A percentile compares a stretch with the other conserved stretches of the same genome.
Evolutionary conservation across 108 stramenopile genomes (phyloP).

Genomic region (Cyclostephanos tholiformis): DNA sequence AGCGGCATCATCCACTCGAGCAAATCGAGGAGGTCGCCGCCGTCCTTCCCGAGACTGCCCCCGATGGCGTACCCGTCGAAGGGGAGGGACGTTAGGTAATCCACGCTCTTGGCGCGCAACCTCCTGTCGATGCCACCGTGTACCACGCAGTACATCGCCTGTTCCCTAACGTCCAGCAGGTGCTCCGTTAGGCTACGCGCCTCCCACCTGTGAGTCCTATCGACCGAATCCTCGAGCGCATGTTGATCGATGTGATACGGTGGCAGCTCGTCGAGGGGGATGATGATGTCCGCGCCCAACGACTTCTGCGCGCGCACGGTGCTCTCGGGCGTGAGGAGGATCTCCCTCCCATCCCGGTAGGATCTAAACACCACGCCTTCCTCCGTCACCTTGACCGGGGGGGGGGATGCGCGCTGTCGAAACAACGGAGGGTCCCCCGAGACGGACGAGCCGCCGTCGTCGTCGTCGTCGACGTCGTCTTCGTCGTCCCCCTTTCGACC

Average conservation of each 20-base stretch:
- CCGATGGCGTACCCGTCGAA: slow-evolving; percentile 96
- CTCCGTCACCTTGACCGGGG: slow-evolving; percentile 84
- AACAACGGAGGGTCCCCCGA: no score
- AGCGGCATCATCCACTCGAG: slow-evolving; percentile 89
- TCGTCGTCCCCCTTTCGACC: background rate
- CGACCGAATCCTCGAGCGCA: slow-evolving; percentile 68
- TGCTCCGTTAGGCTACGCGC: slow-evolving; percentile 85
- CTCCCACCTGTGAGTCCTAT: slow-evolving; percentile 93
- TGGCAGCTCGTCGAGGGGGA: slow-evolving; percentile 92
- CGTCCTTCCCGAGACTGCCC: slow-evolving; percentile 87
- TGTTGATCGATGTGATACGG: slow-evolving; percentile 84
- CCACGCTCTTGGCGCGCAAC: slow-evolving; percentile 73
- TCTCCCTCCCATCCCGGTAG: slow-evolving; percentile 86
- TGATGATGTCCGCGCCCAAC: slow-evolving; percentile 94
- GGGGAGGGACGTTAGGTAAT: slow-evolving; percentile 87
- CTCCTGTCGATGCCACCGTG: slow-evolving; percentile 90
- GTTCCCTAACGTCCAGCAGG: slow-evolving; percentile 72
- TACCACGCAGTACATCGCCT: slow-evolving; percentile 94
- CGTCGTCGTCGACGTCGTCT: no score
- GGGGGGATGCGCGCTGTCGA: background rate
- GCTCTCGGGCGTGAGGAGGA: slow-evolving; percentile 88
- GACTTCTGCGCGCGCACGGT: slow-evolving; percentile 90
- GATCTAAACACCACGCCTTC: slow-evolving; percentile 87
- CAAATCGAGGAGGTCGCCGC: slow-evolving; percentile 84
- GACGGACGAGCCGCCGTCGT: no score